Evolutionary conservation across 2,329 filamentous ascomycete species (phyloP), one percentile per base, ranked within the genome.

Genomic region (Ophiostoma novo-ulmi): DNA sequence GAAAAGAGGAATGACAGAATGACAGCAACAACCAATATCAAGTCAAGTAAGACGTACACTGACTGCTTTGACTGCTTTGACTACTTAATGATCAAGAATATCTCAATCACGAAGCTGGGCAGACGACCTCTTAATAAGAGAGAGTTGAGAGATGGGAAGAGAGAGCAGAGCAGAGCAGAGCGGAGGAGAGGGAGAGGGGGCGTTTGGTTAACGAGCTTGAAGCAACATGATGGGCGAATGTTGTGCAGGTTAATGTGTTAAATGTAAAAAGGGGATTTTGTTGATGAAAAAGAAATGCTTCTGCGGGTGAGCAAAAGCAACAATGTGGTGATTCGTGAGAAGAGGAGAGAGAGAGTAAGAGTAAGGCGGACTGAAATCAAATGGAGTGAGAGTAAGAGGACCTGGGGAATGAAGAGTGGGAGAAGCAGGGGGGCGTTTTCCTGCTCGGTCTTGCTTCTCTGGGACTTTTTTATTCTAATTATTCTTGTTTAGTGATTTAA

Each of bases 171-270:
- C 31, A 44, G 41, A 20, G 14, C 17, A 17, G 14, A 17, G 31
- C 31, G 31, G 31, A 20, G 41, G 17, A 48, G 44, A 48, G 11
- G 31, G 20, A 35, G 20, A 17, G 7, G 61, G 61, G 36, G 63
- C 36, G 35, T 22, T 65, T 20, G 17, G 35, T 39, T 65, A 65
- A 65, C 35, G 63, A 65, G 63, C 63, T 65, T 65, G 35, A n/a
- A 65, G 63, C 63, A 65, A 20, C 63, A 65, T 65, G 63, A 26
- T 65, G 63, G 61, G 63, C 63, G 20, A 22, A 13, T 17, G 31
- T 31, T 64, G 26, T 64, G 14, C 31, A 11, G 55, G 22, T 22
- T 31, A 39, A 39, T 64, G 5, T 36, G 26, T 36, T 8, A 35
- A 7, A 35, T 35, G 35, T 31, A n/a, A 6, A 64, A 31, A 31